A percentile compares a stretch with the other conserved stretches of the same genome.
These are phyloP conservation scores for Aspergillus intermedius DNA, from an alignment of 2,329 filamentous ascomycete species.

Conservation along the genomic window DNA sequence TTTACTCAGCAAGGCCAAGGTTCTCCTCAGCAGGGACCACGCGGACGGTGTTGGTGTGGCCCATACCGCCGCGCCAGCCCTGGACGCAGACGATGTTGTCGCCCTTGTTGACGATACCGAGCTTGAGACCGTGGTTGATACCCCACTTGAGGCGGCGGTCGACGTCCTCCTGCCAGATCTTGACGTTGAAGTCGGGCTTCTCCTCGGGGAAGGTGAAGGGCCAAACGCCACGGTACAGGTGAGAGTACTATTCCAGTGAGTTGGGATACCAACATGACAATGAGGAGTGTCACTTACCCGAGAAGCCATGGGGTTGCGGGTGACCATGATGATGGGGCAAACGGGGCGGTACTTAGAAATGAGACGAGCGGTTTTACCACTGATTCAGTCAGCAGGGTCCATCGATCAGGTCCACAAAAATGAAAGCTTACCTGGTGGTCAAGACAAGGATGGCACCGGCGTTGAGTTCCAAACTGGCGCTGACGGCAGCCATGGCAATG, in stretches of 20 bases:
- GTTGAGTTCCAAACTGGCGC: conserved; percentile 90
- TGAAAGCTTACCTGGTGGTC: conserved; percentile 64
- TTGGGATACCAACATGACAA: not conserved
- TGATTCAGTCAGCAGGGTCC: conserved; percentile 27
- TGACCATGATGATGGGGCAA: conserved; percentile 99
- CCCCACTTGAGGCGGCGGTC: conserved; percentile 97
- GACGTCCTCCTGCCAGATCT: conserved; percentile 98
- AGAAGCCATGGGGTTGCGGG: conserved; percentile 73
- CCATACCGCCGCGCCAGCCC: conserved; percentile 62
- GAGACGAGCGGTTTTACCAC: conserved; percentile 87
- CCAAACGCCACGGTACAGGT: conserved; percentile 96
- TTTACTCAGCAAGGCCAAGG: conserved; percentile 35
- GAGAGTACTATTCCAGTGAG: conserved; percentile 58
- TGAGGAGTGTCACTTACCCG: conserved; percentile 46
- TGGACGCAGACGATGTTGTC: conserved; percentile 63
- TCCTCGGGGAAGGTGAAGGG: conserved; percentile 89
- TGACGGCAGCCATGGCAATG: conserved; percentile 93
- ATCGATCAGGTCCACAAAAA: not conserved
- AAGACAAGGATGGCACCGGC: conserved; percentile 93
- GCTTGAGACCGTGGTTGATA: conserved; percentile 76
- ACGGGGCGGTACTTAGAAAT: conserved; percentile 98
- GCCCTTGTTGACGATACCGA: conserved; percentile 72
- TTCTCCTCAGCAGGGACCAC: conserved; percentile 44
- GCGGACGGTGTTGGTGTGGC: conserved; percentile 60
- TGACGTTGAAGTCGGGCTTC: conserved; percentile 89